Evolutionary conservation across 2,329 filamentous ascomycete species (phyloP).

Genomic region (Coleophoma cylindrospora): DNA sequence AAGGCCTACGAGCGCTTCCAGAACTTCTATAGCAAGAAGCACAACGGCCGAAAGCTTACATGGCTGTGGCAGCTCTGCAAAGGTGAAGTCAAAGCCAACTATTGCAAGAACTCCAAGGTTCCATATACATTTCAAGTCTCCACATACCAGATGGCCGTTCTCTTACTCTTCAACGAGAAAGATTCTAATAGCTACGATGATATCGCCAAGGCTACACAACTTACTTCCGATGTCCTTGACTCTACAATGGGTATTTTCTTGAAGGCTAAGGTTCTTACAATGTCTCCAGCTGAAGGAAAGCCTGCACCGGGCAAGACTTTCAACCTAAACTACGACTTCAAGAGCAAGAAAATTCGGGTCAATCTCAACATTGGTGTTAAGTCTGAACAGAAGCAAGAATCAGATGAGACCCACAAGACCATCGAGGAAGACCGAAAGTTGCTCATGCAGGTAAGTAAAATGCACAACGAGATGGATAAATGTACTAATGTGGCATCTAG

Average conservation of each 20-base stretch:
- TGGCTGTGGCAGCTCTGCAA: conserved; percentile 99
- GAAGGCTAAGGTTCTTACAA: conserved; percentile 84
- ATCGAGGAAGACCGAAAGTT: conserved; percentile 98
- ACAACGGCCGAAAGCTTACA: conserved; percentile 91
- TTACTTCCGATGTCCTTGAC: conserved; percentile 79
- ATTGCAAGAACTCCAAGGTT: conserved; percentile 82
- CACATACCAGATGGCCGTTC: conserved; percentile 94
- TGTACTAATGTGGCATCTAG: conserved; percentile 38
- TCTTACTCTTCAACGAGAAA: conserved; percentile 90
- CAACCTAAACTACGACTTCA: conserved; percentile 88
- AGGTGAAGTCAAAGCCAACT: conserved; percentile 91
- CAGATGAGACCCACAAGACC: conserved; percentile 97
- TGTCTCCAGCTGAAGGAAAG: conserved; percentile 69
- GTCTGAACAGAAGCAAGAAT: conserved; percentile 92
- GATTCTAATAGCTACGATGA: conserved; percentile 84
- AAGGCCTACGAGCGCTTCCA: conserved; percentile 86
- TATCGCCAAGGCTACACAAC: conserved; percentile 73
- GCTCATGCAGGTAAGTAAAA: conserved; percentile 77
- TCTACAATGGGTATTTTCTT: conserved; percentile 80
- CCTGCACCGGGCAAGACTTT: conserved; percentile 75
- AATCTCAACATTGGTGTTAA: conserved; percentile 95
- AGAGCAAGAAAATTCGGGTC: conserved; percentile 96
- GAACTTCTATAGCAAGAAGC: conserved; percentile 92
- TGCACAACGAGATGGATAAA: background rate
- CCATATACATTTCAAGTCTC: conserved; percentile 97